Base-by-base conservation (phyloP, 2,329 filamentous ascomycete species). In the Trichoderma citrinoviride region DNA sequence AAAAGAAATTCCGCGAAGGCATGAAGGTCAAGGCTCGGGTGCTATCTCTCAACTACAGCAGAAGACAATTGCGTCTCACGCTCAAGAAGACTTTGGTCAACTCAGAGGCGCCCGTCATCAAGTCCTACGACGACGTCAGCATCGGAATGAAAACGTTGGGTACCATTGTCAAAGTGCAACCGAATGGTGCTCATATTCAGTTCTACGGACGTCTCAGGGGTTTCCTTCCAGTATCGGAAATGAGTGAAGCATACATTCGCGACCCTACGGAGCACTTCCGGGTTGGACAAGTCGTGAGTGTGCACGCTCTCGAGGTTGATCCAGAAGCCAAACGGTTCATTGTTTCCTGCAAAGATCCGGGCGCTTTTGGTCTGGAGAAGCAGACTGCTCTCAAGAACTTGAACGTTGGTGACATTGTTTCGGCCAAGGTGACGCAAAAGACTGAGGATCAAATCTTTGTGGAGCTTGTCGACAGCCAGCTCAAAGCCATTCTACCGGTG, bases 171-270 rank as follows among this genome's bases (percentile, higher is more conserved):
- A 96, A 90, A 68, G 82, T 99, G 12, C 82, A 92, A 64, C 78
- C 85, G 3, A 87, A 87, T 61, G 95, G 95, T 66, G 95, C 95
- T 12, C 87, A 94, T 19, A 90, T 99, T 61, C 92, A 96, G 74
- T 99, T 98, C 77, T 99, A 96, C 72, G 92, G 92, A 19, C 79
- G 83, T 8, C 82, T 99, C 21, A 87, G 87, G 69, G 96, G 90
- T 8, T 99, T 96, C 80, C 83, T 99, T 62, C 95, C 95, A 2
- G 89, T 96, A 0, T 91, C 91, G 1, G 94, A 99, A 77, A 99
- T 99, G 95, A 98, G 95, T 75, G 95, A 99, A 75, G 93, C 93
- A 12, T 97, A 90, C 73, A 97, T 99, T 72, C 86, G 90, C 70
- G 91, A 97, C 72, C 93, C 95, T 5, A 87, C 86, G 52, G 88